Percentiles rank a stretch among this genome's conserved stretches.
Conservation (phyloP, 257 asterid species). For the Echites panduratus region DNA sequence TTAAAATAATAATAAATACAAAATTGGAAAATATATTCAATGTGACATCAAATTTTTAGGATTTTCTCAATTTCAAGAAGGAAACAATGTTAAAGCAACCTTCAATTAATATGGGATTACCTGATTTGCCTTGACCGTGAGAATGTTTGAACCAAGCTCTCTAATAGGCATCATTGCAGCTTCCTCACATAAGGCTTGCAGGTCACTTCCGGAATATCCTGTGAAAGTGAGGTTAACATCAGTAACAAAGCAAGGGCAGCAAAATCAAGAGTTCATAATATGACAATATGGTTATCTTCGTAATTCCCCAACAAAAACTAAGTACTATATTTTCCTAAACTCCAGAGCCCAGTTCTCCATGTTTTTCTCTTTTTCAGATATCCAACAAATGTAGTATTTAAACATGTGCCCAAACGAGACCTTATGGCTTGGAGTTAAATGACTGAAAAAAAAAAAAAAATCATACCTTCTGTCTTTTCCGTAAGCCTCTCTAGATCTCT, state of each 20-base stretch:
- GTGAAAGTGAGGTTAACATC: neutral
- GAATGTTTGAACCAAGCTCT: constrained; percentile 89
- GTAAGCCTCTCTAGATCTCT: constrained; percentile 79
- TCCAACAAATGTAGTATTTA: constrained; percentile 2
- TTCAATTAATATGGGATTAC: constrained; percentile 21
- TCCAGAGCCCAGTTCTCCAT: neutral
- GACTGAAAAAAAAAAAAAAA: neutral
- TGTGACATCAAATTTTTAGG: neutral
- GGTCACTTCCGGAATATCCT: constrained; percentile 99
- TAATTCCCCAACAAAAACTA: neutral
- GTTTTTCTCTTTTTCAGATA: neutral
- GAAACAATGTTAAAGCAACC: neutral
- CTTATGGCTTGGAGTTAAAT: neutral
- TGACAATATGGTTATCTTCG: neutral
- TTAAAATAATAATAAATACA: neutral
- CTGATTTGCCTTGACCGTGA: constrained; percentile 66
- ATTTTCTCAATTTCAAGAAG: neutral
- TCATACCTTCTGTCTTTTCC: constrained; percentile 74
- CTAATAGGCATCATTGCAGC: constrained; percentile 99
- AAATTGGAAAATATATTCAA: neutral
- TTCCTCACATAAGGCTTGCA: constrained; percentile 88
- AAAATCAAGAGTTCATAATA: neutral
- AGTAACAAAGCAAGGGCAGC: neutral
- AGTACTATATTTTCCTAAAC: neutral
- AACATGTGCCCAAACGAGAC: neutral